A percentile compares a stretch with the other conserved stretches of the same genome.
Evolutionary conservation across 116 monocot genomes (phyloP).

Genomic region (Papilionanthe hybrid): DNA sequence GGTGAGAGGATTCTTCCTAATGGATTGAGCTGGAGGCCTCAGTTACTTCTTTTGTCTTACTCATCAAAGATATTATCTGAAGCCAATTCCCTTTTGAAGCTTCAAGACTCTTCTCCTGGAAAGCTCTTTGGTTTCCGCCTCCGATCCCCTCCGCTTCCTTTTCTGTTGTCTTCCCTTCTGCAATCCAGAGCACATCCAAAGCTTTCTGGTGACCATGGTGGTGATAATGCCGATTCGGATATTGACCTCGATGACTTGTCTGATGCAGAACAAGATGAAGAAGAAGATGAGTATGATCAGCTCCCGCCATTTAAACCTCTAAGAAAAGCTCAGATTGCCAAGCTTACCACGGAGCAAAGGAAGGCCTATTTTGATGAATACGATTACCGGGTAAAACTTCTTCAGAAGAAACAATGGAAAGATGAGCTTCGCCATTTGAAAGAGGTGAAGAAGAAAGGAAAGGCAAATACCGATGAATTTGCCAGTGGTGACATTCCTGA

Average conservation of each 20-base stretch:
- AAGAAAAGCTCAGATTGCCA: constrained; percentile 64
- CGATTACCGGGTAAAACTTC: constrained; percentile 77
- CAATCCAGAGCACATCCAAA: constrained; percentile 75
- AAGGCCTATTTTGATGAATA: constrained; percentile 86
- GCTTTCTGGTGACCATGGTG: constrained; percentile 48
- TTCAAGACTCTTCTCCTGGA: constrained; percentile 43
- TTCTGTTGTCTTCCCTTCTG: constrained; percentile 70
- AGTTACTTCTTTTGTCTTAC: constrained; percentile 69
- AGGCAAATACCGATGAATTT: constrained; percentile 23
- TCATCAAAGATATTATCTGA: constrained; percentile 81
- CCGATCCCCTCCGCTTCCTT: constrained; percentile 80
- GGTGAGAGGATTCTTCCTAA: constrained; percentile 70
- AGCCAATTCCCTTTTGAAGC: constrained; percentile 63
- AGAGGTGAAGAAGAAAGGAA: constrained; percentile 69
- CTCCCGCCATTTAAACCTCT: constrained; percentile 83
- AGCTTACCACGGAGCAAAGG: constrained; percentile 75
- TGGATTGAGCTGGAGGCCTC: constrained; percentile 70
- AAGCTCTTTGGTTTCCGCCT: constrained; percentile 59
- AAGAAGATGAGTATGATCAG: constrained; percentile 71
- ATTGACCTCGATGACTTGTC: constrained; percentile 66
- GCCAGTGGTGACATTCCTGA: constrained; percentile 32
- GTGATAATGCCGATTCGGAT: constrained; percentile 65
- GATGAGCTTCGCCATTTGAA: constrained; percentile 62
- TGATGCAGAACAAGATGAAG: constrained; percentile 61
- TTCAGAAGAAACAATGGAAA: constrained; percentile 85